Evolutionary conservation across 345 rosid species (phyloP).

Genomic region (Rhodomyrtus tomentosa): DNA sequence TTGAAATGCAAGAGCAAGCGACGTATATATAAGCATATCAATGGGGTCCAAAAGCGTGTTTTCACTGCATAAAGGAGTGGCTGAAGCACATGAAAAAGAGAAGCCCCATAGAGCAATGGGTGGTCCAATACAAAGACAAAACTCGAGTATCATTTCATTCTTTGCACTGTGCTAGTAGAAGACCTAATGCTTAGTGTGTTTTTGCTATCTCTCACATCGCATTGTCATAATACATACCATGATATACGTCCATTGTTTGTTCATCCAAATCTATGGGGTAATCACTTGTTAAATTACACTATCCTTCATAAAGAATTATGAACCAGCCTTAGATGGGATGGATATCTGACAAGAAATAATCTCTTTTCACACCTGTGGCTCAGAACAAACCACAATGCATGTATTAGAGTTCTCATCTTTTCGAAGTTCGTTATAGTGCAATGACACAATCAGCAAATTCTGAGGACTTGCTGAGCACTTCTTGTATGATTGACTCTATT

Average conservation of each 20-base stretch:
- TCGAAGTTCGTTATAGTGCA: not conserved
- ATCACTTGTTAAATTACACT: not conserved
- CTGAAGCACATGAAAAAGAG: slow-evolving; percentile 14
- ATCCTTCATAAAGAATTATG: not conserved
- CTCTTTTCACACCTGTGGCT: not conserved
- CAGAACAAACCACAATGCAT: not conserved
- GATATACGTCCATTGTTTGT: not conserved
- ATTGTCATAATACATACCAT: not conserved
- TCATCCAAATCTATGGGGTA: not conserved
- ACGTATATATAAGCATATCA: slow-evolving; percentile 22
- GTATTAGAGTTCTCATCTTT: not conserved
- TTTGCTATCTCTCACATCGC: slow-evolving; percentile 27
- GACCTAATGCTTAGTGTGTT: slow-evolving; percentile 5
- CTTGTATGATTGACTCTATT: not conserved
- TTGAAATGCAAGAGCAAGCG: not conserved
- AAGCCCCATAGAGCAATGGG: not conserved
- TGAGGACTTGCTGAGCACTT: not conserved
- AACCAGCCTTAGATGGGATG: not conserved
- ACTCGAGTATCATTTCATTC: not conserved
- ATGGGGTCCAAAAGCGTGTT: slow-evolving; percentile 5
- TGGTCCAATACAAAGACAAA: not conserved
- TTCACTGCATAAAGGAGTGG: not conserved
- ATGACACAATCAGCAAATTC: not conserved
- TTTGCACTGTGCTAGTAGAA: not conserved
- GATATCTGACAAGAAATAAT: not conserved